Evolutionary conservation across 768 basidiomycete genomes (phyloP), one percentile per base, ranked within the genome.

Genomic region (Leccinum obscurum): DNA sequence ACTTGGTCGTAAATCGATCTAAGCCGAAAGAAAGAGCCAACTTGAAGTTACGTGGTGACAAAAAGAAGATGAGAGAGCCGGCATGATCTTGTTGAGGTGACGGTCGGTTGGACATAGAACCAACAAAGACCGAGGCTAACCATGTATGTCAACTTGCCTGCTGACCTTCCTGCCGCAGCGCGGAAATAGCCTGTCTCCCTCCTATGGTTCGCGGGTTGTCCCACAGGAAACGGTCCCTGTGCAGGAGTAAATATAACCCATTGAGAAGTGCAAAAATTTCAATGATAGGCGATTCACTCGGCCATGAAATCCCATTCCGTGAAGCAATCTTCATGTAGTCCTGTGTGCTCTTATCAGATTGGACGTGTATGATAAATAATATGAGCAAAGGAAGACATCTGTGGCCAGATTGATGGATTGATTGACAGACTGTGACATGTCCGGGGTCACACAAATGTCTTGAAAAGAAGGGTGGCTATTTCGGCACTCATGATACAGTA

Each of bases 251-350:
- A 10, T 13, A 41, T 49, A 37, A 32, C 64, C 52, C 57, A 60
- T 66, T 44, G 61, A 35, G 28, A 60, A 53, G 46, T 53, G 39
- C 32, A 34, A 62, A 61, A 30, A 30, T 30, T 58, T 58, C 67
- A n/a, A 39, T 58, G 59, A 59, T 59, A 62, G 62, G 69, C 9
- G 48, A 58, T 60, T 61, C 62, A 62, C 52, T 54, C 54, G 44
- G 60, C 15, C 8, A 57, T 66, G 30, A 41, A 41, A 63, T 71
- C 70, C 68, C 68, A 72, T 72, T 66, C 61, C 52, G 51, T 63
- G 57, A 57, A 62, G 17, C 51, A 53, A 52, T 55, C 52, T 52
- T 20, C 22, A 32, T 17, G 30, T 10, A 59, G 46, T 14, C 35
- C 34, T 59, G 52, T 49, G 34, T 54, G 44, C 24, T 48, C 53